Percentiles rank a stretch among this genome's conserved stretches.
These are phyloP conservation scores for Cutaneotrichosporon arboriforme DNA, from an alignment of 1,284 basidiomycete species.

Conservation along the genomic window DNA sequence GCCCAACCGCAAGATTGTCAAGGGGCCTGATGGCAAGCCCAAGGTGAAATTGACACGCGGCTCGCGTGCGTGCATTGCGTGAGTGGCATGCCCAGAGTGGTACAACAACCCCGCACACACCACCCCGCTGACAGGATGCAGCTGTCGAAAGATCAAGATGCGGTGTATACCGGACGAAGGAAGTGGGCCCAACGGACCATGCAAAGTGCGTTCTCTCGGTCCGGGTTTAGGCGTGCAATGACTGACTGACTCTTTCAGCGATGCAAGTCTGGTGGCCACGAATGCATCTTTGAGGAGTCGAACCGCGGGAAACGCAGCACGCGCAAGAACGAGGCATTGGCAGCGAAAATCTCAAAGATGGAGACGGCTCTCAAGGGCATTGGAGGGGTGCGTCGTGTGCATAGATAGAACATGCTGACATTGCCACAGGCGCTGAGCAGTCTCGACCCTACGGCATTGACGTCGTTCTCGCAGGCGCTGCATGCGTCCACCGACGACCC, in stretches of 20 bases:
- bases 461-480: conserved; percentile 39
- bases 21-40: conserved; percentile 36
- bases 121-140: conserved; percentile 1
- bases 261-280: conserved; percentile 67
- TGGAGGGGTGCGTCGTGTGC: conserved; percentile 29
- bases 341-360: conserved; percentile 84
- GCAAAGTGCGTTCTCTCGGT: conserved; percentile 55
- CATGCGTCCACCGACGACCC: conserved; percentile 42
- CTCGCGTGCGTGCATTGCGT: conserved; percentile 51
- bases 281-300: conserved; percentile 91
- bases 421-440: conserved; percentile 56
- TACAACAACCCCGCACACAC: background rate
- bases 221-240: background rate
- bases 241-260: conserved; percentile 43
- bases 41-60: conserved; percentile 82
- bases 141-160: conserved; percentile 93
- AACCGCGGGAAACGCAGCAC: conserved; percentile 87
- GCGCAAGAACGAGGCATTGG: conserved; percentile 77
- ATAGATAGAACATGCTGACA: background rate
- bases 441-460: conserved; percentile 59
- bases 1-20: conserved; percentile 24
- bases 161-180: conserved; percentile 82
- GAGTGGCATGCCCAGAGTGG: conserved; percentile 6
- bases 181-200: conserved; percentile 68
- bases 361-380: conserved; percentile 71